phyloP scores from a whole-genome alignment of 257 asterid species.

The Solanum gracilifrons region DNA sequence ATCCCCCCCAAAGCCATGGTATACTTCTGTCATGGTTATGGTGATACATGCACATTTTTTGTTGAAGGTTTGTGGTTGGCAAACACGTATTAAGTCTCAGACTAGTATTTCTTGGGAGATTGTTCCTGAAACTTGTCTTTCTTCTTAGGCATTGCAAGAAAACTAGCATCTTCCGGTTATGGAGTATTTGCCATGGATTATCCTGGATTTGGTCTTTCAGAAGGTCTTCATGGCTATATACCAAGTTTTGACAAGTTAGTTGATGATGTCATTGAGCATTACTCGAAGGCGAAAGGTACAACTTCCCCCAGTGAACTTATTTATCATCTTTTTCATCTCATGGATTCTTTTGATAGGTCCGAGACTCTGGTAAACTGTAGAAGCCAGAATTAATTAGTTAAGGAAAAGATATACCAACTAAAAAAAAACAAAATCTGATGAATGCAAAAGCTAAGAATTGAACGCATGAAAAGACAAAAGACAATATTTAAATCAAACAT shows the following conservation, averaged over 20 bases:
- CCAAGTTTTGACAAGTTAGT: slow-evolving; percentile 43
- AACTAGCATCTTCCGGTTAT: slow-evolving; percentile 9
- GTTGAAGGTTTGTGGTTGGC: slow-evolving; percentile 36
- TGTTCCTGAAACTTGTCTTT: slow-evolving; percentile 19
- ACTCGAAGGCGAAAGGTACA: slow-evolving; percentile 37
- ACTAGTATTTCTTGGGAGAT: slow-evolving; percentile 10
- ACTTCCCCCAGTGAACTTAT: background rate
- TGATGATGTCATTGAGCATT: slow-evolving; percentile 48
- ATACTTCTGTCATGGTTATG: slow-evolving; percentile 73
- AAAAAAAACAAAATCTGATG: background rate
- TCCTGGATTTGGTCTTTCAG: slow-evolving; percentile 61
- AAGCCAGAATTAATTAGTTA: background rate
- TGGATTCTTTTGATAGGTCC: background rate
- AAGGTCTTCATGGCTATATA: slow-evolving; percentile 48
- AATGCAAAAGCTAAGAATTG: background rate
- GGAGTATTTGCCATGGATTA: slow-evolving; percentile 20
- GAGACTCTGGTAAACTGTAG: background rate
- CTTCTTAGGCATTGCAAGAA: slow-evolving; percentile 37
- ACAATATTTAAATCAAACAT: background rate
- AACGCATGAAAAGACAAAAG: background rate
- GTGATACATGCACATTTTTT: slow-evolving; percentile 18
- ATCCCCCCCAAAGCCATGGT: slow-evolving; percentile 28
- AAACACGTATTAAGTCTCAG: background rate
- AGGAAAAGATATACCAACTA: background rate
- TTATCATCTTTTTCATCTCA: background rate